Base-by-base conservation (phyloP, 257 asterid species). In the Nicotiana otophora region DNA sequence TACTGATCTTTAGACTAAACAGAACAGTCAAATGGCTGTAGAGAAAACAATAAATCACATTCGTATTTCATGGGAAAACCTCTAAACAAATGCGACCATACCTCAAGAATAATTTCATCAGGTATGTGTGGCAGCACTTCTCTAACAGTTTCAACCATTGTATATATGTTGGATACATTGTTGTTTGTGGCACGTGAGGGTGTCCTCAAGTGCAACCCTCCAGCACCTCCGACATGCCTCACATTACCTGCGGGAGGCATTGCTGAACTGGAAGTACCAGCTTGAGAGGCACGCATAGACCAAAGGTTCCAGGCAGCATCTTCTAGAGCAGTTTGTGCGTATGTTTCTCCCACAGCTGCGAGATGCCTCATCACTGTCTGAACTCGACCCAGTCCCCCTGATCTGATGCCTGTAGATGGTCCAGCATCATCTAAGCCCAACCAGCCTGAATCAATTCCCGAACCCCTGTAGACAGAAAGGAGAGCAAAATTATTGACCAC, bases 341-440 rank as follows among this genome's bases (percentile, higher is more conserved):
- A 92, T 20, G 95, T 93, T 83, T 93, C 98, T 82, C 98, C 98
- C 53, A 92, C 98, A 70, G 98, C 96, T 51, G 98, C 97, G 69
- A 93, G 92, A 72, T 93, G 98, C 84, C 98, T 90, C 98, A 93
- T 92, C 91, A 93, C 92, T 97, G 90, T 91, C 90, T 93, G 98
- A 84, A 93, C 93, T 66, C 93, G 90, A 62, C 94, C 91, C 46
- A 93, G 83, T 82, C 98, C 94, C 6, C 77, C 90, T 17, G 88
- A 80, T 55, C 89, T 85, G 54, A 75, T 51, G 46, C 80, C 64
- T 15, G 80, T 51, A 75, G 80, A 75, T 51, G 80, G 80, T 66
- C 98, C 93, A 33, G 96, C 94, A 75, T 93, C 96, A 53, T 93
- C 98, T 83, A 90, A 86, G 74, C 92, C 85, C 86, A 88, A 81